Percentiles rank a stretch among this genome's conserved stretches.
Conservation (phyloP, 176 grass and related monocot species). For the Carex pumila region DNA sequence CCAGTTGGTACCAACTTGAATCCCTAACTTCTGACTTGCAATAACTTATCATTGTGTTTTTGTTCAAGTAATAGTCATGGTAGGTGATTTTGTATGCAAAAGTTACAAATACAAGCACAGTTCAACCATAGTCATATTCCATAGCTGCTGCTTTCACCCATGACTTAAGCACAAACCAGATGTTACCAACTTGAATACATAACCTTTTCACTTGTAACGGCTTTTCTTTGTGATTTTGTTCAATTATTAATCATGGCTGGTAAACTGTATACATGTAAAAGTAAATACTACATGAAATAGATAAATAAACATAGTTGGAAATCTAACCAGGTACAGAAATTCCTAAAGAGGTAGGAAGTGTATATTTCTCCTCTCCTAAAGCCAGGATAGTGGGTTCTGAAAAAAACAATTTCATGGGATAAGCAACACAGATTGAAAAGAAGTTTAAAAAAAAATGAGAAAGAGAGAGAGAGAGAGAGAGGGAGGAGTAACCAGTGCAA, state of each 20-base stretch:
- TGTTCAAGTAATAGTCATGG: background rate
- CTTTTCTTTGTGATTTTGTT: background rate
- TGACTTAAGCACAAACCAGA: background rate
- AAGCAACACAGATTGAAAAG: background rate
- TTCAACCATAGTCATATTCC: background rate
- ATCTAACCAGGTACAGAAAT: conserved; percentile 4
- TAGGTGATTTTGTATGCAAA: background rate
- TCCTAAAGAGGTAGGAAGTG: background rate
- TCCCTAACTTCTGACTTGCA: background rate
- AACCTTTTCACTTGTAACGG: background rate
- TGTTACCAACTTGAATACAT: background rate
- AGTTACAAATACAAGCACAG: background rate
- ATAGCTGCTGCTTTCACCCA: background rate
- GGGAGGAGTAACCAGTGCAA: background rate
- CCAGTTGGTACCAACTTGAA: background rate
- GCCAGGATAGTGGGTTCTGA: conserved; percentile 13
- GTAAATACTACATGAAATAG: background rate
- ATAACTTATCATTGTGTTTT: background rate
- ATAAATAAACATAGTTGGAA: background rate
- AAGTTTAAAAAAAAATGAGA: background rate
- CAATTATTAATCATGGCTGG: background rate
- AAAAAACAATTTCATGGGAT: conserved; percentile 1
- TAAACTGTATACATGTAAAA: background rate
- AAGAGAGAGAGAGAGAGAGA: background rate
- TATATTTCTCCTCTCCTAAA: conserved; percentile 22